Evolutionary conservation across 2,329 filamentous ascomycete genomes (phyloP), one percentile per base, ranked within the genome.

Genomic region (Xylariales sp.): DNA sequence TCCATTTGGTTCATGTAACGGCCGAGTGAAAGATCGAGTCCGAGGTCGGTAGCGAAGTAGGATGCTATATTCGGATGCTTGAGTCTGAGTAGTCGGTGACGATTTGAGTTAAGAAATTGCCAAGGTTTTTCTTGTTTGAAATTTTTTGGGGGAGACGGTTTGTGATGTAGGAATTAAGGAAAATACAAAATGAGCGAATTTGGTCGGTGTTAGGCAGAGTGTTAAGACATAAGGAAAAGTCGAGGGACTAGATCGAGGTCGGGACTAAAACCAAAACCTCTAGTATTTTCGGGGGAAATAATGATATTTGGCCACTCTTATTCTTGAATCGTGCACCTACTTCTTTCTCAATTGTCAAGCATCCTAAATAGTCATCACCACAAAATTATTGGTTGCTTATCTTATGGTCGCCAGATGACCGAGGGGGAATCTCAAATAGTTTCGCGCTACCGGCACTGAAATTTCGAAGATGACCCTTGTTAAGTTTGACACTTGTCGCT

Each of bases 371-470:
- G 30, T 55, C 64, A 30, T 55, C 57, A 53, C 49, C 57, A 64
- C 45, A 36, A 36, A 32, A 58, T 49, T 73, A 76, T 60, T 77
- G 72, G n/a, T 72, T 72, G 30, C 71, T 71, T 69, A 79, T 79
- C 75, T 81, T 84, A 49, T 79, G 81, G 69, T 90, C 88, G 12
- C 81, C 79, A 28, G 87, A 90, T 52, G 78, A 77, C 32, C 86
- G 83, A 28, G 87, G 84, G 23, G 85, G 84, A 54, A 94, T 84
- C 57, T 94, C 89, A 57, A 96, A 81, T 59, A 95, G 80, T 79
- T 89, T 91, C 10, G 92, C 92, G 75, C 91, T 94, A 57, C 92
- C 92, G 52, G 91, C 91, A 75, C 91, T 94, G 75, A 94, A 89
- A 70, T 91, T 91, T 62, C 90, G 86, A 23, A 83, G 87, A 73